These are phyloP conservation scores for Monosporascus sp. DNA, from an alignment of 2,329 filamentous ascomycete species.

Conservation along the genomic window DNA sequence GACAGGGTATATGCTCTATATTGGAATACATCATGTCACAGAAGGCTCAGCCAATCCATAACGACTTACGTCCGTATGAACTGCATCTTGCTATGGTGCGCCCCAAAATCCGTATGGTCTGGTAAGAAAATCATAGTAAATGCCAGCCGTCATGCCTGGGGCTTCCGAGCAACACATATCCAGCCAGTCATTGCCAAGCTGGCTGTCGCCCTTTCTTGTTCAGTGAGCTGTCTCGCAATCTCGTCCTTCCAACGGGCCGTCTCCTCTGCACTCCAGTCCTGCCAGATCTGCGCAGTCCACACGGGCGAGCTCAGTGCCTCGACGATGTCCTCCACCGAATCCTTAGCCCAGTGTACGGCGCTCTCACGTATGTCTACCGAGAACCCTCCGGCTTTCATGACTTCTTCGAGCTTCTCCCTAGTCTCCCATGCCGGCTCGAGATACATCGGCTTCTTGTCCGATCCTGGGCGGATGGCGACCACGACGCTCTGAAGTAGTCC, in stretches of 20 bases:
- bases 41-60: too few species aligned
- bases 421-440: slow-evolving; percentile 16
- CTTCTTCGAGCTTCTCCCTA: slow-evolving; percentile 12
- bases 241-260: slow-evolving; percentile 13
- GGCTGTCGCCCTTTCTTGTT: slow-evolving; percentile 12
- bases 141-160: not conserved
- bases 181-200: slow-evolving; percentile 16
- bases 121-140: too few species aligned
- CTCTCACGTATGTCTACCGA: slow-evolving; percentile 5
- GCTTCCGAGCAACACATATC: slow-evolving; percentile 15
- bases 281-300: slow-evolving; percentile 15
- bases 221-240: slow-evolving; percentile 14
- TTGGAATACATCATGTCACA: too few species aligned
- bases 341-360: slow-evolving; percentile 11
- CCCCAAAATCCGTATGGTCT: too few species aligned
- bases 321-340: slow-evolving; percentile 7
- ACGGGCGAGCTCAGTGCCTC: slow-evolving; percentile 14
- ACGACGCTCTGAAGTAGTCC: slow-evolving; percentile 9
- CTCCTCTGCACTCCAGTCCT: slow-evolving; percentile 16
- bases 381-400: slow-evolving; percentile 16
- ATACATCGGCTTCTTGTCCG: slow-evolving; percentile 7
- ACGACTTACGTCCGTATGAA: too few species aligned
- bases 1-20: too few species aligned
- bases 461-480: slow-evolving; percentile 8
- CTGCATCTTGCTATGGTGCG: too few species aligned